Evolutionary conservation across 202 grass and related monocot species (phyloP).

Genomic region (Sporobolus alterniflorus): DNA sequence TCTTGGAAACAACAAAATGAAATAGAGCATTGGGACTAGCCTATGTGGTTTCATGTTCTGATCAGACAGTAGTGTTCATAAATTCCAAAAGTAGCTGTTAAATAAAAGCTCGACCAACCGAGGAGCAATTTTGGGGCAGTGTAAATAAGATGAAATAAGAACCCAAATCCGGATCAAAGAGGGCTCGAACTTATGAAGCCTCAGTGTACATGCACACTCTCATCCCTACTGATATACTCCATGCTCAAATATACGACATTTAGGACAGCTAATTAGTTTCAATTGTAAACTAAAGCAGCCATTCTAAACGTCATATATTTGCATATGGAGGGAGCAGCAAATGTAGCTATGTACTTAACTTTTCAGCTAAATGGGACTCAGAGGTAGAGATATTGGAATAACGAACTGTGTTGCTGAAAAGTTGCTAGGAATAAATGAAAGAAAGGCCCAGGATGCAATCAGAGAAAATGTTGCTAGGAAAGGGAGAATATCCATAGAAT

Average conservation of each 20-base stretch:
- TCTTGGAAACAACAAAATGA: too few species aligned
- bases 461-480: slow-evolving; percentile 27
- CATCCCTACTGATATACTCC: not conserved
- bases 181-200: not conserved
- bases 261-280: not conserved
- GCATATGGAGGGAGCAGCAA: not conserved
- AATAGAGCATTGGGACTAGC: too few species aligned
- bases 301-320: not conserved
- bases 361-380: not conserved
- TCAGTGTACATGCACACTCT: not conserved
- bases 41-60: too few species aligned
- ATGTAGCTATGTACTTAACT: not conserved
- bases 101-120: not conserved
- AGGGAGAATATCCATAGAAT: not conserved
- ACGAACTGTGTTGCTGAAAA: not conserved
- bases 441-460: not conserved
- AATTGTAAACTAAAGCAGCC: not conserved
- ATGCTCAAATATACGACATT: not conserved
- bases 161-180: not conserved
- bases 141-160: not conserved
- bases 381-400: not conserved
- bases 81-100: slow-evolving; percentile 19
- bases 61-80: slow-evolving; percentile 12
- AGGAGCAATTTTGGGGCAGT: not conserved
- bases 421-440: not conserved